phyloP scores from a whole-genome alignment of 345 rosid genomes.

The Stellera chamaejasme region DNA sequence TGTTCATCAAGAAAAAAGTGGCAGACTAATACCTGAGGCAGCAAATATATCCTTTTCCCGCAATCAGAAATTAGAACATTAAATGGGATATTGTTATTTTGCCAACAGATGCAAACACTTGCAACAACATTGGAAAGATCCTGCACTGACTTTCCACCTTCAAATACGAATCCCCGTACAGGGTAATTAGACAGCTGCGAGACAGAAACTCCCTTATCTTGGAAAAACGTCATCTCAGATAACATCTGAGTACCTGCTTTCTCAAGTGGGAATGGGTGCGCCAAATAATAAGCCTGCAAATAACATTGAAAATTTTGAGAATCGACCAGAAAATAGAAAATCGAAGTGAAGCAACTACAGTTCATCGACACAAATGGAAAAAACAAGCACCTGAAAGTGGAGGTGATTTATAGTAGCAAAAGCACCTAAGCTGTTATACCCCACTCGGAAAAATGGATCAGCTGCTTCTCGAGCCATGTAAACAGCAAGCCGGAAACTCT shows the following conservation, averaged over 20 bases:
- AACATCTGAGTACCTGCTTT: conserved; percentile 52
- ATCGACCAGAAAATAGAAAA: too few relatives aligned
- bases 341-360: too few relatives aligned
- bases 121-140: conserved; percentile 53
- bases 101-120: conserved; percentile 65
- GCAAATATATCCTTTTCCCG: conserved; percentile 60
- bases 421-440: conserved; percentile 62
- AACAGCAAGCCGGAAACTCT: conserved; percentile 44
- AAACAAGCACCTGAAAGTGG: conserved; percentile 35
- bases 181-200: conserved; percentile 59
- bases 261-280: conserved; percentile 68
- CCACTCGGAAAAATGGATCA: conserved; percentile 40
- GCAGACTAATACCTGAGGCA: conserved; percentile 63
- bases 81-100: conserved; percentile 75
- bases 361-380: background rate
- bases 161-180: conserved; percentile 71
- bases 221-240: conserved; percentile 14
- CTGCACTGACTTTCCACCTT: conserved; percentile 52
- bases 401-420: conserved; percentile 55
- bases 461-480: conserved; percentile 39
- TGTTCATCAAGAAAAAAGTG: background rate
- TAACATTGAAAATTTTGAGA: background rate
- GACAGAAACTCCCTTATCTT: conserved; percentile 35
- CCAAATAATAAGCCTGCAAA: conserved; percentile 71
- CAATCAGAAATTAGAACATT: conserved; percentile 79